Evolutionary conservation across 164 flowering plant species (phyloP).

Genomic region (Pachysandra terminalis): DNA sequence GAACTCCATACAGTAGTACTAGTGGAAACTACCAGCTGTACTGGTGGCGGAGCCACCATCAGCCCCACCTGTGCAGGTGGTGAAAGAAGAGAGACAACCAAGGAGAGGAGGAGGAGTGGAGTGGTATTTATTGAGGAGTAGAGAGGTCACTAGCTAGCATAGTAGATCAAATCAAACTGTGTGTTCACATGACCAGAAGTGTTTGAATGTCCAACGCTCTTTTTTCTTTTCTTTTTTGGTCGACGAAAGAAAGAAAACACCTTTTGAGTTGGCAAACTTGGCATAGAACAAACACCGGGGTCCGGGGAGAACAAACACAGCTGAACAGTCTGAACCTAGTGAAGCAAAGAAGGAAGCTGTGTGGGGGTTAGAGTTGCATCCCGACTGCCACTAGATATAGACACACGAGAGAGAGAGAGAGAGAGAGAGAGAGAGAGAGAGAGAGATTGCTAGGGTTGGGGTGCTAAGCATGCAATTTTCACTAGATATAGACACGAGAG

Average conservation of each 20-base stretch:
- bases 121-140: neutral
- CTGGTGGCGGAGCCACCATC: neutral
- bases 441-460: slow-evolving; percentile 14
- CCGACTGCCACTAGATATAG: too few relatives aligned
- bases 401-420: slow-evolving; percentile 1
- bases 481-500: too few relatives aligned
- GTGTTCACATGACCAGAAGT: too few relatives aligned
- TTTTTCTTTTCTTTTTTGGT: too few relatives aligned
- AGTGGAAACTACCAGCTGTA: neutral
- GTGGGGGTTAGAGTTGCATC: too few relatives aligned
- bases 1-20: too few relatives aligned
- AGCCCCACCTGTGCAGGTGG: neutral
- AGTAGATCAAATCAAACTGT: too few relatives aligned
- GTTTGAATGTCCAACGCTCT: too few relatives aligned
- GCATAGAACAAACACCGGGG: too few relatives aligned
- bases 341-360: neutral
- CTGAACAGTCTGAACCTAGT: too few relatives aligned
- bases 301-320: slow-evolving; percentile 8
- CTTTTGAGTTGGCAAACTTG: slow-evolving; percentile 28
- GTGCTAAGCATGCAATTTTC: too few relatives aligned
- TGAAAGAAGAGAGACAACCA: neutral
- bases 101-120: neutral
- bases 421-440: slow-evolving; percentile 6
- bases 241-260: neutral
- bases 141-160: neutral